Evolutionary conservation across 257 asterid species (phyloP).

Genomic region (Solanum chmielewskii): DNA sequence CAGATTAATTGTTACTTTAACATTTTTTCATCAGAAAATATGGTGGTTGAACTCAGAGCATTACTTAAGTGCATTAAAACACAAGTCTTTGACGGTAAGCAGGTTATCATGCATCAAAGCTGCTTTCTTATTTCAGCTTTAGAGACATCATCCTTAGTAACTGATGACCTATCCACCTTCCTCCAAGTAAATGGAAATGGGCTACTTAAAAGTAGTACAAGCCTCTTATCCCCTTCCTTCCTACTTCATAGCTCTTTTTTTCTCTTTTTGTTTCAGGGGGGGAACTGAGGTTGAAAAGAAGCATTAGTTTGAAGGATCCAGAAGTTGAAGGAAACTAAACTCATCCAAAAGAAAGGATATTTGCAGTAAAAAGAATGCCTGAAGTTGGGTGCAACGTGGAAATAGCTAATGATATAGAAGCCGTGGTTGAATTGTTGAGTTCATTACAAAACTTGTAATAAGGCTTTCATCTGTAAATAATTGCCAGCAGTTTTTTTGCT

Average conservation of each 20-base stretch:
- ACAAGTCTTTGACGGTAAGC: not conserved
- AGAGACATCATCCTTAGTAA: not conserved
- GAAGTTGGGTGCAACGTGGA: not conserved
- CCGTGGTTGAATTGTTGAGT: not conserved
- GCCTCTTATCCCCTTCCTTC: not conserved
- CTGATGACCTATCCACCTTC: not conserved
- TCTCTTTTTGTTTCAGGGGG: not conserved
- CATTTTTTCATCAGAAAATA: not conserved
- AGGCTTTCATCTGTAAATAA: not conserved
- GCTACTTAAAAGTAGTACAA: not conserved
- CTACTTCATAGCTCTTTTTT: not conserved
- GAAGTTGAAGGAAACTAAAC: not conserved
- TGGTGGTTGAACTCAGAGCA: not conserved
- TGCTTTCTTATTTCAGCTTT: not conserved
- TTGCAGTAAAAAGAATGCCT: not conserved
- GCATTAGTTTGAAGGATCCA: not conserved
- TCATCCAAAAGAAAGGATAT: not conserved
- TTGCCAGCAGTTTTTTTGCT: not conserved
- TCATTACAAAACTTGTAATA: not conserved
- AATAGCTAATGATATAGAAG: not conserved
- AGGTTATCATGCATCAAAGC: not conserved
- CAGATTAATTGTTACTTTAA: not conserved
- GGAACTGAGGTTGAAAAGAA: not conserved
- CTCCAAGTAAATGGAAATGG: not conserved
- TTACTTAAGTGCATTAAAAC: not conserved